These are phyloP conservation scores for Aspergillus oerlinghausenensis DNA, from an alignment of 2,329 filamentous ascomycete species.

Conservation along the genomic window DNA sequence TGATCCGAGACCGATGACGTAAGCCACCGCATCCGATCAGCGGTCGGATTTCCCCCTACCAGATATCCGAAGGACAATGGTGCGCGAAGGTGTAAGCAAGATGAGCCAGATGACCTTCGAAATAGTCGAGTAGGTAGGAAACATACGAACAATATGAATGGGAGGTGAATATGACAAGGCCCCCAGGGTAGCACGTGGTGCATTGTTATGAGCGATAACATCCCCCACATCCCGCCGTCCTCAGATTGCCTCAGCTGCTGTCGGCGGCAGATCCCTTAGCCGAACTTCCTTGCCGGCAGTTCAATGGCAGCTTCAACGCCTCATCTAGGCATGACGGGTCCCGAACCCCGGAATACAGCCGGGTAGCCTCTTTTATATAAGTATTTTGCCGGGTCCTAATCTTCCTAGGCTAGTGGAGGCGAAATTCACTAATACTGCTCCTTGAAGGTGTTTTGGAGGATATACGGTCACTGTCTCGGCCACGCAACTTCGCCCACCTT, in stretches of 20 bases:
- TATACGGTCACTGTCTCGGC: background rate
- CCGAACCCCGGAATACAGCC: conserved; percentile 27
- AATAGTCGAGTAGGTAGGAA: background rate
- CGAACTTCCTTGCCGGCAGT: conserved; percentile 32
- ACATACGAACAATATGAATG: background rate
- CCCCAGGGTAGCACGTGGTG: background rate
- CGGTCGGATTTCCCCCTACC: background rate
- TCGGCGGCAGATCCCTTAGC: conserved; percentile 33
- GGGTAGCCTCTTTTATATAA: conserved; percentile 39
- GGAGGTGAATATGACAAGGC: background rate
- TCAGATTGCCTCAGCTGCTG: conserved; percentile 7
- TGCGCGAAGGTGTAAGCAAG: background rate
- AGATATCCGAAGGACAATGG: background rate
- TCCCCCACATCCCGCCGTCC: background rate
- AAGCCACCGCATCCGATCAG: conserved; percentile 17
- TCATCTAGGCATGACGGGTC: conserved; percentile 16
- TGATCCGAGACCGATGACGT: conserved; percentile 22
- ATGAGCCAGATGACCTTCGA: background rate
- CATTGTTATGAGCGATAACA: background rate
- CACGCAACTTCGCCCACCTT: conserved; percentile 1
- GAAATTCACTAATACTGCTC: background rate
- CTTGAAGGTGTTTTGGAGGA: background rate
- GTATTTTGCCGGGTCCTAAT: conserved; percentile 4
- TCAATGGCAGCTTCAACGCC: conserved; percentile 17
- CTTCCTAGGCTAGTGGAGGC: background rate